phyloP scores from a whole-genome alignment of 306 rosid species.

The Phaseolus lunatus region DNA sequence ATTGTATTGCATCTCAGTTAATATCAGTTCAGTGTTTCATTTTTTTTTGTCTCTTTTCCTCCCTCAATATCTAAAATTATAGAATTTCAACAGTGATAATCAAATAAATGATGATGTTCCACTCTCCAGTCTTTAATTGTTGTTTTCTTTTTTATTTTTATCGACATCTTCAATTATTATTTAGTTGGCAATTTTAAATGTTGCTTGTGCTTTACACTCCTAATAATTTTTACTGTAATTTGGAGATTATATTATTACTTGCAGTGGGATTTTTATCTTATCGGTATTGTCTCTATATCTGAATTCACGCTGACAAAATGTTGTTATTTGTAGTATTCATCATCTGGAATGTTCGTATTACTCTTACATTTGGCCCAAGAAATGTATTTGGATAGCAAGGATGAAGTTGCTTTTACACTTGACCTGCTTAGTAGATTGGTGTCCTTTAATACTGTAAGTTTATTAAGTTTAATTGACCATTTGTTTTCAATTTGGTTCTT shows the following conservation, averaged over 20 bases:
- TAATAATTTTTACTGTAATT: slow-evolving; percentile 22
- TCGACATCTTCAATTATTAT: not conserved
- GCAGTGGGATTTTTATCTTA: slow-evolving; percentile 30
- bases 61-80: not conserved
- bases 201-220: slow-evolving; percentile 24
- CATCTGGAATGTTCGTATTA: slow-evolving; percentile 78
- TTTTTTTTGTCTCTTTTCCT: not conserved
- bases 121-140: slow-evolving; percentile 8
- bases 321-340: slow-evolving; percentile 62
- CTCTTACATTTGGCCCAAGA: slow-evolving; percentile 85
- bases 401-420: slow-evolving; percentile 72
- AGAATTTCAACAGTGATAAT: slow-evolving; percentile 2
- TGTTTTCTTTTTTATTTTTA: no score
- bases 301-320: slow-evolving; percentile 41
- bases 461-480: slow-evolving; percentile 37
- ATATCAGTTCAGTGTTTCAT: not conserved
- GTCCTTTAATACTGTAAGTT: slow-evolving; percentile 77
- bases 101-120: slow-evolving; percentile 6
- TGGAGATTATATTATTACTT: slow-evolving; percentile 31
- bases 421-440: slow-evolving; percentile 85
- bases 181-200: slow-evolving; percentile 4
- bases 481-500: slow-evolving; percentile 37
- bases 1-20: not conserved
- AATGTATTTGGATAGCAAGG: slow-evolving; percentile 60
- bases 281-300: slow-evolving; percentile 38